Conservation (phyloP, 2,329 filamentous ascomycete species). For the Monosporascus sp. region DNA sequence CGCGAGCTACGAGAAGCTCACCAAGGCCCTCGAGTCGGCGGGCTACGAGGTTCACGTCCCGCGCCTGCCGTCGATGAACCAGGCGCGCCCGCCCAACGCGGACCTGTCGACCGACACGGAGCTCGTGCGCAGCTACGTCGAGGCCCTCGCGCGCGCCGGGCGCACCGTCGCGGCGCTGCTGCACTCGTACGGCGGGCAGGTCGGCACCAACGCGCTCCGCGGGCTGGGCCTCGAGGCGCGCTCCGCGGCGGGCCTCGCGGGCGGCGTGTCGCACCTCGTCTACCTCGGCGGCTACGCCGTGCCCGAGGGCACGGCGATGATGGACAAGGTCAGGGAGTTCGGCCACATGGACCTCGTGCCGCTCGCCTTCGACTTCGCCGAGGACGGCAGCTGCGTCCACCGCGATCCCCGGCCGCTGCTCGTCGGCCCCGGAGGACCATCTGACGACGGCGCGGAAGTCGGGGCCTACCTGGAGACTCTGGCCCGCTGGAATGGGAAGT, state of each 20-base stretch:
- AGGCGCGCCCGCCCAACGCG: constrained; percentile 16
- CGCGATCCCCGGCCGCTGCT: constrained; percentile 6
- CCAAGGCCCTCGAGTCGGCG: not conserved
- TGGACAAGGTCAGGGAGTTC: constrained; percentile 9
- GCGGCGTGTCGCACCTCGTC: constrained; percentile 19
- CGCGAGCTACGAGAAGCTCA: constrained; percentile 8
- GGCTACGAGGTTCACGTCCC: constrained; percentile 14
- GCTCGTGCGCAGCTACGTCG: constrained; percentile 13
- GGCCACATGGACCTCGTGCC: constrained; percentile 3
- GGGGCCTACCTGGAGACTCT: constrained; percentile 3
- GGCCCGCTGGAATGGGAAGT: constrained; percentile 11
- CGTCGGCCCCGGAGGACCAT: not conserved
- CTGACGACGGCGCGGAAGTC: constrained; percentile 1
- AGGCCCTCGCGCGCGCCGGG: constrained; percentile 15
- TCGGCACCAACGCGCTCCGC: constrained; percentile 19
- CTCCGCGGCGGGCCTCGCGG: constrained; percentile 6
- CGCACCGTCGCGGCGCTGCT: constrained; percentile 13
- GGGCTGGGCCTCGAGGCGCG: constrained; percentile 11
- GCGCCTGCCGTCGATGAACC: constrained; percentile 9
- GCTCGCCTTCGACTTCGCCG: constrained; percentile 7
- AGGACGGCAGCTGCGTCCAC: constrained; percentile 4
- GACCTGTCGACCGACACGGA: constrained; percentile 14
- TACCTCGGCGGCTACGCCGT: constrained; percentile 14
- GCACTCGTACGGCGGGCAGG: constrained; percentile 25
- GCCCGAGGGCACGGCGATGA: constrained; percentile 3